These are phyloP conservation scores for Hypoxylon sp. DNA, from an alignment of 2,329 filamentous ascomycete species.

Conservation along the genomic window DNA sequence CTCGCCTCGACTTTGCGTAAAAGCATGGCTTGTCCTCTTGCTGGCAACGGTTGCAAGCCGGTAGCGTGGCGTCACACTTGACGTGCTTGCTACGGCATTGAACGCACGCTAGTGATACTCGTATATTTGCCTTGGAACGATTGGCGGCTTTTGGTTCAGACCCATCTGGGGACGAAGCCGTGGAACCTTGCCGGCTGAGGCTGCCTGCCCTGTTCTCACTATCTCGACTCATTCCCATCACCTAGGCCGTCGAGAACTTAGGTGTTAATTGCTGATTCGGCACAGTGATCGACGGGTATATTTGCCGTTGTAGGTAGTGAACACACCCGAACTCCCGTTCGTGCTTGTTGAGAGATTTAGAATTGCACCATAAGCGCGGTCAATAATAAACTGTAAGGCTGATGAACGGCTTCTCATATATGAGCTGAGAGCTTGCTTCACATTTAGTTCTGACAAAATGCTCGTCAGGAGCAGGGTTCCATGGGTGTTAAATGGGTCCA, in stretches of 20 bases:
- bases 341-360: slow-evolving; percentile 27
- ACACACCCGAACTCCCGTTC: slow-evolving; percentile 27
- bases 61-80: slow-evolving; percentile 63
- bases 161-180: slow-evolving; percentile 47
- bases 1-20: slow-evolving; percentile 64
- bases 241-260: slow-evolving; percentile 22
- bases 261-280: slow-evolving; percentile 20
- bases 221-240: slow-evolving; percentile 45
- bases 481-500: slow-evolving; percentile 35
- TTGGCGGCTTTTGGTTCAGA: slow-evolving; percentile 46
- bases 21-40: slow-evolving; percentile 61
- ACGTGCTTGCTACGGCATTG: slow-evolving; percentile 67
- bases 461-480: slow-evolving; percentile 38
- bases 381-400: slow-evolving; percentile 34
- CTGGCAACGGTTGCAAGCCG: slow-evolving; percentile 60
- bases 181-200: slow-evolving; percentile 43
- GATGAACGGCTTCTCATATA: slow-evolving; percentile 44
- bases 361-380: slow-evolving; percentile 35
- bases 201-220: slow-evolving; percentile 39
- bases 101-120: slow-evolving; percentile 60
- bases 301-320: slow-evolving; percentile 20
- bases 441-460: slow-evolving; percentile 47
- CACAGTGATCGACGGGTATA: slow-evolving; percentile 21
- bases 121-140: slow-evolving; percentile 57
- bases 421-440: slow-evolving; percentile 39